Percentiles rank a stretch among this genome's conserved stretches.
These are phyloP conservation scores for Acer yangbiense DNA, from an alignment of 345 rosid species.

Conservation along the genomic window DNA sequence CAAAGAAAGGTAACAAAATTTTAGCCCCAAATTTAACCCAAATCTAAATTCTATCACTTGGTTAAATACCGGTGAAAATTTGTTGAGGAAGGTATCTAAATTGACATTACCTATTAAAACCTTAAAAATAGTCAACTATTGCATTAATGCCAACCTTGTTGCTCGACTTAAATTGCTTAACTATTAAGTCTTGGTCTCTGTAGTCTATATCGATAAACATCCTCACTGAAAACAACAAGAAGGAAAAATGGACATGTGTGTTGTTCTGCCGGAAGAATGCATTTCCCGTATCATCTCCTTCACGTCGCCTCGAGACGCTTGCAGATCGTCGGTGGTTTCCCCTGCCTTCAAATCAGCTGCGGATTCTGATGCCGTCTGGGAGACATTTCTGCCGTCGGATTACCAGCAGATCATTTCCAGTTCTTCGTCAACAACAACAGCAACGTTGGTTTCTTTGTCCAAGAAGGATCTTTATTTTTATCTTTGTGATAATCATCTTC, in stretches of 20 bases:
- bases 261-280: conserved; percentile 38
- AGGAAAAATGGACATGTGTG: conserved; percentile 2
- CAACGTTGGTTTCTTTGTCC: conserved; percentile 13
- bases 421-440: conserved; percentile 1
- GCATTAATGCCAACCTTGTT: not conserved
- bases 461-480: conserved; percentile 47
- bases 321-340: conserved; percentile 44
- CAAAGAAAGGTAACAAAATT: not conserved
- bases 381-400: conserved; percentile 47
- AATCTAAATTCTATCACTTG: too few species aligned
- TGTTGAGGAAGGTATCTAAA: too few species aligned
- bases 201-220: not conserved
- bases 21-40: not conserved
- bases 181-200: not conserved
- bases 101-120: too few species aligned
- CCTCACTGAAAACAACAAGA: not conserved
- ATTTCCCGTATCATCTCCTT: conserved; percentile 43
- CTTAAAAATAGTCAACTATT: not conserved
- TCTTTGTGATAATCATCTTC: conserved; percentile 41
- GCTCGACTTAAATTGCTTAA: too few species aligned
- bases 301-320: conserved; percentile 44
- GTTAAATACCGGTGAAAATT: too few species aligned
- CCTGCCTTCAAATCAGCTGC: conserved; percentile 39
- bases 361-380: conserved; percentile 54
- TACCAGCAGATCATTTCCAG: conserved; percentile 26